Percentiles rank a stretch among this genome's conserved stretches.
Conservation (phyloP, 495 filamentous ascomycete species). For the Penicillium lividum region DNA sequence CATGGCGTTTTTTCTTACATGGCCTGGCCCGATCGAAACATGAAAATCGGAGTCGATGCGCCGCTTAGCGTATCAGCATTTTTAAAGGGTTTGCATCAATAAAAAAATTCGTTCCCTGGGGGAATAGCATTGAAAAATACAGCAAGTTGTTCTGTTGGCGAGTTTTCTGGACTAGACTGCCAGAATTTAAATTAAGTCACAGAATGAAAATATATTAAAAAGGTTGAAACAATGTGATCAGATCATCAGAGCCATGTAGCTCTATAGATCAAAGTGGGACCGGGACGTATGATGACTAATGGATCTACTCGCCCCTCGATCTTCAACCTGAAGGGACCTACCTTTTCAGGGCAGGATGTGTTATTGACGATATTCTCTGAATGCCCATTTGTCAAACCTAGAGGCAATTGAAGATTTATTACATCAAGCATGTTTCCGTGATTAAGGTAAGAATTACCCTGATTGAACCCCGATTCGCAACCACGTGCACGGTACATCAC, state of each 20-base stretch:
- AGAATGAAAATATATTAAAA: too few relatives aligned
- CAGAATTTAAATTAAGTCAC: not conserved
- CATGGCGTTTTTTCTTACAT: not conserved
- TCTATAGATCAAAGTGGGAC: not conserved
- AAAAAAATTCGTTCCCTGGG: not conserved
- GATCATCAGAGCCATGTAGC: not conserved
- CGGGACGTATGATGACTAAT: not conserved
- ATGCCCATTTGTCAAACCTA: not conserved
- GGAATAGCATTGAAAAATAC: not conserved
- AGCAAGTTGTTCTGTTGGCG: not conserved
- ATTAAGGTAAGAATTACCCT: not conserved
- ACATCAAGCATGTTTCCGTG: not conserved
- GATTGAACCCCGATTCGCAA: not conserved
- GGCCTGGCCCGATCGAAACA: not conserved
- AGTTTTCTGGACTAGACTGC: not conserved
- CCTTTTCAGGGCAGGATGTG: not conserved
- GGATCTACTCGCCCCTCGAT: not conserved
- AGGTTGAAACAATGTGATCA: not conserved
- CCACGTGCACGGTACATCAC: not conserved
- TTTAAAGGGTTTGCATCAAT: constrained; percentile 1
- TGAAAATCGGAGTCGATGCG: not conserved
- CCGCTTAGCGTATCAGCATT: constrained; percentile 11
- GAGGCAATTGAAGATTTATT: not conserved
- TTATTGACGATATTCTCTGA: not conserved
- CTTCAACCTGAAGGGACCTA: not conserved